Evolutionary conservation across 768 basidiomycete genomes (phyloP), one percentile per base, ranked within the genome.

Genomic region (Lactarius tabidus): DNA sequence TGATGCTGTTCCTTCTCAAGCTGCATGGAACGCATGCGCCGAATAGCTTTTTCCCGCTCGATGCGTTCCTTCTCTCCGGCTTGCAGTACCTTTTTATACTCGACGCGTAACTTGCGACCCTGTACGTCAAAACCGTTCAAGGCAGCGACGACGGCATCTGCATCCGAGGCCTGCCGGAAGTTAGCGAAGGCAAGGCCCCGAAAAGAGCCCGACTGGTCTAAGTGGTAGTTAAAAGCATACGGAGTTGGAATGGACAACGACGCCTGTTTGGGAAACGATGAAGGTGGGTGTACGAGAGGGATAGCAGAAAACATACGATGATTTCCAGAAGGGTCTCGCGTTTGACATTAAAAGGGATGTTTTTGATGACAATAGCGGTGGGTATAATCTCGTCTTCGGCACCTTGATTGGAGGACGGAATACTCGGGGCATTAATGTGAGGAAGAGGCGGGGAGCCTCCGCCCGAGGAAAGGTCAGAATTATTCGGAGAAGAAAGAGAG

Each of bases 71-170:
- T 99, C 78, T 99, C 97, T 57, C 96, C 95, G 4, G 95, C 95
- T 75, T 98, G 95, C n/a, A 99, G 79, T 9, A 98, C 96, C 77
- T 98, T 98, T 81, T 99, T 99, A 81, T 98, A 98, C 77, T 99
- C 97, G 62, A 98, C 96, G 51, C 97, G 90, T 58, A 99, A 82
- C 77, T 98, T 98, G 71, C 97, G 91, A 28, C 97, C 97, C 72
- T 94, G 91, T 38, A 97, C 91, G 71, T 95, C 94, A 74, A 93
- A 95, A 14, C 96, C 96, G 71, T 98, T 98, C 72, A 99, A 79
- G 48, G 97, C 97, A 43, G 85, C 95, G 6, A 98, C 96, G 61
- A 96, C 95, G 18, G 94, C 91, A 71, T 96, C 95, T 0, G 97
- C 97, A 71, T 99, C 97, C 0, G 79, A 83, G 12, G 95, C 79